phyloP scores from a whole-genome alignment of 768 basidiomycete genomes.

The Russula olivacea region DNA sequence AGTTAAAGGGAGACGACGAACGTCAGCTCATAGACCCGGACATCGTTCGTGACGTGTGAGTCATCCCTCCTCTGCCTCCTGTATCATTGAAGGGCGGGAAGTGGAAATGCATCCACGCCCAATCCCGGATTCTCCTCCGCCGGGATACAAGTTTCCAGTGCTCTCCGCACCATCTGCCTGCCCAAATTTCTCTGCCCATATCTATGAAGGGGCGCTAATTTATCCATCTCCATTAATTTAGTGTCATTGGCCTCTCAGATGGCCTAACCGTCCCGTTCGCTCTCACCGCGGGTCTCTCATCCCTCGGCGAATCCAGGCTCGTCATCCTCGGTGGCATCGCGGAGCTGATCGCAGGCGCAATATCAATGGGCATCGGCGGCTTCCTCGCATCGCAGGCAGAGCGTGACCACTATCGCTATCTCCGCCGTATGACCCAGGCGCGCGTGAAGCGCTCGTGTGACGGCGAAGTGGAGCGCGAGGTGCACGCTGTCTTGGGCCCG shows the following conservation, averaged over 20 bases:
- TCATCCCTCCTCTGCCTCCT: constrained; percentile 8
- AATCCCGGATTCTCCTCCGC: too few species aligned
- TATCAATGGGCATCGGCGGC: constrained; percentile 98
- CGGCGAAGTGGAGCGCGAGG: constrained; percentile 96
- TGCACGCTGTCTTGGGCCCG: constrained; percentile 78
- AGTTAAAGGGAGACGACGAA: constrained; percentile 74
- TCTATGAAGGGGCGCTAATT: too few species aligned
- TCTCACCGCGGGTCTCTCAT: constrained; percentile 80
- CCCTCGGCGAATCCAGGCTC: constrained; percentile 82
- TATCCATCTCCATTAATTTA: constrained; percentile 46
- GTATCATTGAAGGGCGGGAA: neutral
- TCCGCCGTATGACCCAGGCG: constrained; percentile 62
- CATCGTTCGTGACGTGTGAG: constrained; percentile 80
- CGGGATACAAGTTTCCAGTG: neutral
- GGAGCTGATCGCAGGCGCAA: constrained; percentile 93
- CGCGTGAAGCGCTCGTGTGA: constrained; percentile 86
- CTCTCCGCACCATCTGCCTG: neutral
- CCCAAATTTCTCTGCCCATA: constrained; percentile 16
- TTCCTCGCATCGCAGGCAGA: constrained; percentile 97
- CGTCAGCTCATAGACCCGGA: constrained; percentile 82
- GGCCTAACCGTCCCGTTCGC: constrained; percentile 92
- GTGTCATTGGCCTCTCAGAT: constrained; percentile 86
- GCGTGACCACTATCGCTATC: constrained; percentile 88
- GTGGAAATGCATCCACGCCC: neutral
- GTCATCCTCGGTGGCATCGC: constrained; percentile 93